Evolutionary conservation across 352 stramenopile genomes (phyloP).

Genomic region (Globisporangium orthogonon): DNA sequence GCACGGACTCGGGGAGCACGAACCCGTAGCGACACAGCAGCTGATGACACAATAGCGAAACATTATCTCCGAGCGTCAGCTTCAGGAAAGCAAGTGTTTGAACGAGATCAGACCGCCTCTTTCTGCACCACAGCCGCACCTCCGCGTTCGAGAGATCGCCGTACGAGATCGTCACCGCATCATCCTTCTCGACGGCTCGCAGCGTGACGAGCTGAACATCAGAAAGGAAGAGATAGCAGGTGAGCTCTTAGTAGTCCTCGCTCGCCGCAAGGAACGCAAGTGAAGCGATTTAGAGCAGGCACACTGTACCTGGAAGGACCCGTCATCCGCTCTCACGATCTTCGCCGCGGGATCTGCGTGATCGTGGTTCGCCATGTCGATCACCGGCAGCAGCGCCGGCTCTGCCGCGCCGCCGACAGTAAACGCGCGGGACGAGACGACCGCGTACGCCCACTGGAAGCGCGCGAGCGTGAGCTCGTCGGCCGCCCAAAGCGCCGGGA

Average conservation of each 20-base stretch:
- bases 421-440: constrained; percentile 66
- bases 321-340: constrained; percentile 37
- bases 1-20: constrained; percentile 28
- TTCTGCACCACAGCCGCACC: constrained; percentile 20
- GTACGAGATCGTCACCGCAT: constrained; percentile 67
- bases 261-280: no score
- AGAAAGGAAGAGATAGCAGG: constrained; percentile 3
- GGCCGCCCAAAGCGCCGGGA: constrained; percentile 31
- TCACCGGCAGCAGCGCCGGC: constrained; percentile 61
- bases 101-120: no score
- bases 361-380: constrained; percentile 77
- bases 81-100: no score
- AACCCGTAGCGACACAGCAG: constrained; percentile 72
- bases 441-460: constrained; percentile 62
- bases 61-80: no score
- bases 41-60: constrained; percentile 8
- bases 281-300: no score
- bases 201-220: constrained; percentile 35
- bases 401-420: constrained; percentile 25
- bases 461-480: constrained; percentile 26
- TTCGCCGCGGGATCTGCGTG: constrained; percentile 27
- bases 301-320: constrained; percentile 35
- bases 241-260: no score
- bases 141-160: constrained; percentile 66
- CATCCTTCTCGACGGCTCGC: constrained; percentile 31